Conservation (phyloP, 2,329 filamentous ascomycete species). For the Fusarium foetens region DNA sequence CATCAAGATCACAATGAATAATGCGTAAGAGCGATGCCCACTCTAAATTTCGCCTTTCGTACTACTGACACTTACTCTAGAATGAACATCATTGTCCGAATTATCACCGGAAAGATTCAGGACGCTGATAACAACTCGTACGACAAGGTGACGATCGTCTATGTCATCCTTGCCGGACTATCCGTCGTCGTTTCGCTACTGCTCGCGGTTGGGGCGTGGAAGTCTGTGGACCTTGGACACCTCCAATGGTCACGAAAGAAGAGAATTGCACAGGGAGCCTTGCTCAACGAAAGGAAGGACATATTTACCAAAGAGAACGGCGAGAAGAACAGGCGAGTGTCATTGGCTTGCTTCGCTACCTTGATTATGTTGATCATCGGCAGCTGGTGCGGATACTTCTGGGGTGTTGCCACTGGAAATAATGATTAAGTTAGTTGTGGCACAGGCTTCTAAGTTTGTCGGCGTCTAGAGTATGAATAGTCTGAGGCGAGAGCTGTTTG, state of each 20-base stretch:
- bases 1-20: conserved; percentile 69
- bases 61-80: background rate
- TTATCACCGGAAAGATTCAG: background rate
- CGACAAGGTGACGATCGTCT: background rate
- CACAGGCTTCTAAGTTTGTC: accelerated
- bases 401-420: background rate
- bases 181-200: background rate
- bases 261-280: background rate
- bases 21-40: conserved; percentile 42
- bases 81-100: background rate
- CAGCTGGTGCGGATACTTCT: conserved; percentile 6
- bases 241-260: background rate
- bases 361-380: background rate
- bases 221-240: background rate
- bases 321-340: background rate
- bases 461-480: accelerated
- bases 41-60: accelerated
- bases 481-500: background rate
- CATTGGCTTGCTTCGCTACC: background rate
- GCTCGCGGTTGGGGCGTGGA: background rate
- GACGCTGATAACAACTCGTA: background rate
- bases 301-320: background rate
- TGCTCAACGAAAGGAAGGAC: background rate
- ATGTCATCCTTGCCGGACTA: background rate
- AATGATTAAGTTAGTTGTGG: background rate